These are phyloP conservation scores for Saccharomycopsis selenospora DNA, from an alignment of 805 yeast genomes.

Conservation along the genomic window DNA sequence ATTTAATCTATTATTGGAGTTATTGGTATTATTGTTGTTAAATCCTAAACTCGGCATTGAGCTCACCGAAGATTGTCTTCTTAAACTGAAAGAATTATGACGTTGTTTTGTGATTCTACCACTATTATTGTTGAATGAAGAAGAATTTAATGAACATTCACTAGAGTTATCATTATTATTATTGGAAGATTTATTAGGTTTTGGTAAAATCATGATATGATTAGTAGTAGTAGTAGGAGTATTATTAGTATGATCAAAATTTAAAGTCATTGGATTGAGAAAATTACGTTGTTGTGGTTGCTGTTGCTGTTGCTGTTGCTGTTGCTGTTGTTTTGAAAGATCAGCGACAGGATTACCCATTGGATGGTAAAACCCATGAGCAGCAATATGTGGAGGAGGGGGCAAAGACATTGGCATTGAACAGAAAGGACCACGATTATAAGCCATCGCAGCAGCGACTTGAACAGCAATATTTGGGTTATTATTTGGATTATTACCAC, in stretches of 20 bases:
- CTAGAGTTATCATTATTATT: conserved; percentile 10
- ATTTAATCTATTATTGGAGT: not conserved
- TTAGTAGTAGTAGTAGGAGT: conserved; percentile 2
- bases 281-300: not conserved
- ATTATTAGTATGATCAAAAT: not conserved
- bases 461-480: not conserved
- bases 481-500: not conserved
- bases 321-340: conserved; percentile 1
- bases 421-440: conserved; percentile 2
- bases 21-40: not conserved
- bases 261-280: not conserved
- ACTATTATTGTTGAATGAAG: conserved; percentile 6
- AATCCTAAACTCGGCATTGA: conserved; percentile 1
- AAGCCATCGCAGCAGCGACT: not conserved
- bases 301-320: conserved; percentile 3
- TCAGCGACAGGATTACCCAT: conserved; percentile 1
- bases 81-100: conserved; percentile 4
- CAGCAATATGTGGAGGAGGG: not conserved
- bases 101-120: conserved; percentile 9
- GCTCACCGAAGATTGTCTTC: conserved; percentile 5
- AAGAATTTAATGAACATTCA: conserved; percentile 10
- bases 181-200: conserved; percentile 12
- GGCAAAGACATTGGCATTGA: conserved; percentile 3
- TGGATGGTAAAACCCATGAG: not conserved
- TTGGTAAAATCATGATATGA: conserved; percentile 19